A percentile compares a stretch with the other conserved stretches of the same genome.
phyloP scores from a whole-genome alignment of 306 rosid genomes.

The Carpinus fangiana region DNA sequence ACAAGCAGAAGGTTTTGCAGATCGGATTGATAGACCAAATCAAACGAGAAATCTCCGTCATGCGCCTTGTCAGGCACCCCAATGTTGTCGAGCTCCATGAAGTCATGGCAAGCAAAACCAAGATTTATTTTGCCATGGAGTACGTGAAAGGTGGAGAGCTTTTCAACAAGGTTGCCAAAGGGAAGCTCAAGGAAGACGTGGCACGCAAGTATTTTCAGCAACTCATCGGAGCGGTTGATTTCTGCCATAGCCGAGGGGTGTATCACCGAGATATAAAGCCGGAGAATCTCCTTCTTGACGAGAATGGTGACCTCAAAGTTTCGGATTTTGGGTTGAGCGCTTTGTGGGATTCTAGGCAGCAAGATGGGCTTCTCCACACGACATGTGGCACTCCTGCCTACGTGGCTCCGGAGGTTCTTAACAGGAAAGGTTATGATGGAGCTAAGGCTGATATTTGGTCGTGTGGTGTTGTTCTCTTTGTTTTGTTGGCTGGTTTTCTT shows the following conservation, averaged over 20 bases:
- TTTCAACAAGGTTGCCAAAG: slow-evolving; percentile 45
- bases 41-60: slow-evolving; percentile 58
- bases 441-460: slow-evolving; percentile 79
- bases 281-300: slow-evolving; percentile 64
- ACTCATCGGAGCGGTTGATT: slow-evolving; percentile 59
- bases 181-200: slow-evolving; percentile 52
- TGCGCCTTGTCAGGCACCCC: slow-evolving; percentile 54
- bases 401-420: slow-evolving; percentile 65
- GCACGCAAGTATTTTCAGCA: slow-evolving; percentile 68
- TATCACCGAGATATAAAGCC: slow-evolving; percentile 67
- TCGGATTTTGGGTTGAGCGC: slow-evolving; percentile 69
- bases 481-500: slow-evolving; percentile 66
- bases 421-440: slow-evolving; percentile 67
- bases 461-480: slow-evolving; percentile 70
- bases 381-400: slow-evolving; percentile 68
- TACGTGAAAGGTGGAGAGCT: slow-evolving; percentile 66
- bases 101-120: slow-evolving; percentile 71
- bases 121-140: slow-evolving; percentile 68
- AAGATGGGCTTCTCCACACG: slow-evolving; percentile 64
- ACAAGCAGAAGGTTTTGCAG: slow-evolving; percentile 48
- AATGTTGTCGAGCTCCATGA: slow-evolving; percentile 61
- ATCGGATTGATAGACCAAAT: slow-evolving; percentile 58
- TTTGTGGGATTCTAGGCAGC: slow-evolving; percentile 37
- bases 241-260: slow-evolving; percentile 60
- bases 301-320: slow-evolving; percentile 61